phyloP scores from a whole-genome alignment of 345 rosid genomes.

The Lepidium didymum region DNA sequence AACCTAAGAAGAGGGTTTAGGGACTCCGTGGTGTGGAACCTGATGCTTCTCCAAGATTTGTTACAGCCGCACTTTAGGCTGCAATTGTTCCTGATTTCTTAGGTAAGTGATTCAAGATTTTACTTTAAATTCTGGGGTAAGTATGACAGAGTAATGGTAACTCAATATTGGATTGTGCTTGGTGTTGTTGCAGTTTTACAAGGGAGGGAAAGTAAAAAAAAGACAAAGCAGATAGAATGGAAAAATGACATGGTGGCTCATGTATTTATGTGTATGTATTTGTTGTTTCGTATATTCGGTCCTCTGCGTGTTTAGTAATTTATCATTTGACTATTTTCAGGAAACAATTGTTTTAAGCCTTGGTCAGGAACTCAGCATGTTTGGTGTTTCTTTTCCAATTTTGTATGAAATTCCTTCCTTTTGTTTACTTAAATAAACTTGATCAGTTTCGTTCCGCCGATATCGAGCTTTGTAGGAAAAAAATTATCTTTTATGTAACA shows the following conservation, averaged over 20 bases:
- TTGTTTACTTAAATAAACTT: background rate
- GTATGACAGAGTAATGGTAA: background rate
- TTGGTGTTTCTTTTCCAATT: constrained; percentile 3
- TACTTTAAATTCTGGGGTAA: background rate
- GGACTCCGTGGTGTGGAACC: background rate
- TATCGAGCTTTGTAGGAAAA: too few relatives aligned
- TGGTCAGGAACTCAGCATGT: constrained; percentile 22
- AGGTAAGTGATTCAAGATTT: constrained; percentile 12
- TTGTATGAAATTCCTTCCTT: background rate
- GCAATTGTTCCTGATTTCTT: constrained; percentile 13
- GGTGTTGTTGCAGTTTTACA: constrained; percentile 4
- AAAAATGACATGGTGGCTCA: background rate
- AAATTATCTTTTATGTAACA: too few relatives aligned
- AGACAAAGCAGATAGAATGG: background rate
- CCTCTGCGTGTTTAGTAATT: constrained; percentile 1
- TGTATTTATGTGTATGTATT: background rate
- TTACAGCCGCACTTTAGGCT: constrained; percentile 5
- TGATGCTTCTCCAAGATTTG: constrained; percentile 8
- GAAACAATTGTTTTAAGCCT: background rate
- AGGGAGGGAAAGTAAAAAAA: background rate
- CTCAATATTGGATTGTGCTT: background rate
- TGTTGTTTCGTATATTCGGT: background rate
- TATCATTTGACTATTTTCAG: background rate
- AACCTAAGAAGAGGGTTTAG: background rate
- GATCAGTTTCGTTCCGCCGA: background rate